Evolutionary conservation across 176 grass and related monocot species (phyloP).

Genomic region (Oryza longistaminata): DNA sequence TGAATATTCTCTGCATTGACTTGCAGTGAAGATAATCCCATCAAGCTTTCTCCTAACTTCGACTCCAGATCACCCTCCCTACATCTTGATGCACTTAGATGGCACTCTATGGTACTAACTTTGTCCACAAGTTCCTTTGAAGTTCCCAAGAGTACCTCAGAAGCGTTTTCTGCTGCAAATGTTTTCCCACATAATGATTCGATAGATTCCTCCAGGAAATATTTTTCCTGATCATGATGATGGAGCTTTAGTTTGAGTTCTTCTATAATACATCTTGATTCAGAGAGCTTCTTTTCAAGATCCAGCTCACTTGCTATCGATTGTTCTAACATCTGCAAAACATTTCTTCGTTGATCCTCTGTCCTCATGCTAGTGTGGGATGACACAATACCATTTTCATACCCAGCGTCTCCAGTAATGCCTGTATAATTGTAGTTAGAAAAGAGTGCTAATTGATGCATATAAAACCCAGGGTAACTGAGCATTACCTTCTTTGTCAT

Average conservation of each 20-base stretch:
- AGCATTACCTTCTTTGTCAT: constrained; percentile 57
- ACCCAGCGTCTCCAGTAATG: constrained; percentile 33
- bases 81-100: constrained; percentile 33
- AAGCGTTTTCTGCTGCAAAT: constrained; percentile 75
- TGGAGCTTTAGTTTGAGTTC: constrained; percentile 61
- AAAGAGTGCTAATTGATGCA: constrained; percentile 16
- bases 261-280: constrained; percentile 61
- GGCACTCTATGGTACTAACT: constrained; percentile 44
- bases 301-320: constrained; percentile 87
- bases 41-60: constrained; percentile 41
- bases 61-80: constrained; percentile 49
- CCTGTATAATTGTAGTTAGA: constrained; percentile 54
- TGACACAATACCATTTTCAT: constrained; percentile 53
- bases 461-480: constrained; percentile 1
- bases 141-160: constrained; percentile 54
- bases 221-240: constrained; percentile 57
- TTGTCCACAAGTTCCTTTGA: constrained; percentile 63
- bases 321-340: constrained; percentile 82
- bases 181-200: constrained; percentile 56
- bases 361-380: constrained; percentile 46
- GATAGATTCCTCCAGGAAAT: constrained; percentile 56
- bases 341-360: constrained; percentile 64
- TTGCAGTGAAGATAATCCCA: constrained; percentile 35
- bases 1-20: no score
- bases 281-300: constrained; percentile 80